Evolutionary conservation across 2,329 filamentous ascomycete species (phyloP).

Genomic region (Capronia epimyces): DNA sequence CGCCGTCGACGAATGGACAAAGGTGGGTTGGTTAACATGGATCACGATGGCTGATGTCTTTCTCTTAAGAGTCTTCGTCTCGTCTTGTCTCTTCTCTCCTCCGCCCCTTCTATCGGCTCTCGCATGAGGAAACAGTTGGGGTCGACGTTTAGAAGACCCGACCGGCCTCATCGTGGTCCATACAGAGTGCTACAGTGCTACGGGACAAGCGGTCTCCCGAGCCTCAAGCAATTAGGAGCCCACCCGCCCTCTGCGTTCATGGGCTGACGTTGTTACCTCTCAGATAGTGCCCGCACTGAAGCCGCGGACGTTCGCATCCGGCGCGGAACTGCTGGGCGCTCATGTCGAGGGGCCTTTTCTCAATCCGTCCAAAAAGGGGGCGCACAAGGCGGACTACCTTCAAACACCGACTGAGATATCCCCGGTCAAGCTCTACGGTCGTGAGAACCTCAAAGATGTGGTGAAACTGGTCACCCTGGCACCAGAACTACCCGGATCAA

Average conservation of each 20-base stretch:
- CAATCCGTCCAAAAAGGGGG: constrained; percentile 49
- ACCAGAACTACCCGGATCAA: constrained; percentile 46
- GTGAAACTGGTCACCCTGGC: constrained; percentile 51
- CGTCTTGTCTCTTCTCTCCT: too few species aligned
- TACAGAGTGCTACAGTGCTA: too few species aligned
- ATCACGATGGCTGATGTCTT: neutral
- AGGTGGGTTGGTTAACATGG: constrained; percentile 10
- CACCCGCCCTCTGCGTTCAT: neutral
- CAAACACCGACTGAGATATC: constrained; percentile 31
- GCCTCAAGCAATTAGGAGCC: neutral
- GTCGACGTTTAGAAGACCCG: too few species aligned
- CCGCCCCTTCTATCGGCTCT: too few species aligned
- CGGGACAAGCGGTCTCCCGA: too few species aligned
- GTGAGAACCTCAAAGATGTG: constrained; percentile 35
- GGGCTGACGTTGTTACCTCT: neutral
- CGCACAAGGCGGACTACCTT: constrained; percentile 47
- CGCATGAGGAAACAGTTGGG: too few species aligned
- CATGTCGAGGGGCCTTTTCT: constrained; percentile 55
- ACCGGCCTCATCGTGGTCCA: too few species aligned
- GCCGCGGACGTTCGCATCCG: constrained; percentile 34
- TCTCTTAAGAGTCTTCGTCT: too few species aligned
- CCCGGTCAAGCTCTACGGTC: constrained; percentile 44
- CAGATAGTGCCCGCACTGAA: constrained; percentile 20
- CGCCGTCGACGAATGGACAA: constrained; percentile 17
- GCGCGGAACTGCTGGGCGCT: constrained; percentile 51